Conservation (phyloP, 768 basidiomycete genomes). For the Antrodiella citrinella region DNA sequence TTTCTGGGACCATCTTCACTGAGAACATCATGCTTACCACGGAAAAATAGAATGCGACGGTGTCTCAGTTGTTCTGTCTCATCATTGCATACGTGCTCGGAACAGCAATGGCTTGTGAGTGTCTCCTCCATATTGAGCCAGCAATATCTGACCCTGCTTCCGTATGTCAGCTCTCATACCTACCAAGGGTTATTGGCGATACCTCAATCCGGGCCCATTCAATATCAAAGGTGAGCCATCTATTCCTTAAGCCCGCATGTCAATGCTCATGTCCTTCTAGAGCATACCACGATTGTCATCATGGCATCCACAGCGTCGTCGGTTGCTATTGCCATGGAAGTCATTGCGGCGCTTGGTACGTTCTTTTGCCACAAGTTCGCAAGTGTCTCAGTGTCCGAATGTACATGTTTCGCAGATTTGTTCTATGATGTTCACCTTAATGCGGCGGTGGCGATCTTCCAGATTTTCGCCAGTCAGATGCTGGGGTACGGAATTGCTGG, state of each 20-base stretch:
- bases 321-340: slow-evolving; percentile 49
- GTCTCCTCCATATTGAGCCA: neutral
- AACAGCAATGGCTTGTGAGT: slow-evolving; percentile 37
- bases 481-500: slow-evolving; percentile 26
- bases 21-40: slow-evolving; percentile 33
- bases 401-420: slow-evolving; percentile 30
- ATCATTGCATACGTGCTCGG: slow-evolving; percentile 51
- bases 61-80: slow-evolving; percentile 47
- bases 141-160: slow-evolving; percentile 16
- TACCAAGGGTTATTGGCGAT: slow-evolving; percentile 40
- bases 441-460: slow-evolving; percentile 44
- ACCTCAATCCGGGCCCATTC: slow-evolving; percentile 56
- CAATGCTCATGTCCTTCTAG: slow-evolving; percentile 18
- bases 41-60: slow-evolving; percentile 42
- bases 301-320: slow-evolving; percentile 52
- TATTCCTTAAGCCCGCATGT: neutral
- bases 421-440: slow-evolving; percentile 45
- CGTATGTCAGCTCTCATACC: slow-evolving; percentile 29
- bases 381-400: neutral
- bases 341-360: slow-evolving; percentile 48
- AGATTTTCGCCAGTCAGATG: slow-evolving; percentile 44
- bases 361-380: neutral
- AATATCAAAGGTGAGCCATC: slow-evolving; percentile 41
- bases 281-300: slow-evolving; percentile 57
- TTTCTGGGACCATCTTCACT: too few relatives aligned